A percentile compares a stretch with the other conserved stretches of the same genome.
Evolutionary conservation across 768 basidiomycete species (phyloP).

Genomic region (Amanita pallidorosea): DNA sequence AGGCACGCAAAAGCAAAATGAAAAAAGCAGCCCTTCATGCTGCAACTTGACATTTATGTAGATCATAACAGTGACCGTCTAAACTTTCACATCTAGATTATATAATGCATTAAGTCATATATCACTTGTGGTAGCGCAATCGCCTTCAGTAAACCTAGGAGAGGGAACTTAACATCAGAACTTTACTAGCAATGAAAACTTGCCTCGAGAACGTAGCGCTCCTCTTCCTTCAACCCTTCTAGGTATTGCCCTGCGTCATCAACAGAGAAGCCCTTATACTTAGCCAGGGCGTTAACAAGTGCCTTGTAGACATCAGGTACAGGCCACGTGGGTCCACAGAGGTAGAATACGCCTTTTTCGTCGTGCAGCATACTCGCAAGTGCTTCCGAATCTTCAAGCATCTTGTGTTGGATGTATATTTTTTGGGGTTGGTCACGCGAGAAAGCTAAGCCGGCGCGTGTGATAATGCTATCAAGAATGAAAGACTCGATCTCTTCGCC

Average conservation of each 20-base stretch:
- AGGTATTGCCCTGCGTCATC: slow-evolving; percentile 70
- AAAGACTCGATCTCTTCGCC: slow-evolving; percentile 95
- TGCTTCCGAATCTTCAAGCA: slow-evolving; percentile 77
- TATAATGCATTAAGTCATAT: neutral
- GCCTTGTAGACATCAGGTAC: slow-evolving; percentile 97
- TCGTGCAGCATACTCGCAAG: slow-evolving; percentile 68
- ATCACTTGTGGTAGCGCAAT: neutral
- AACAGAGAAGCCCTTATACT: slow-evolving; percentile 54
- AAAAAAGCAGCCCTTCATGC: slow-evolving; percentile 29
- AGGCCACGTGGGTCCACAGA: slow-evolving; percentile 99
- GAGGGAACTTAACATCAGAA: neutral
- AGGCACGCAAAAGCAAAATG: slow-evolving; percentile 31
- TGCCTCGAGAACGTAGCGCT: slow-evolving; percentile 96
- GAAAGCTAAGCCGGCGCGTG: slow-evolving; percentile 90
- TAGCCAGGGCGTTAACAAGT: slow-evolving; percentile 68
- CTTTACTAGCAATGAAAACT: slow-evolving; percentile 4
- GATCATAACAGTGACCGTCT: neutral
- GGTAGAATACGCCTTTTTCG: slow-evolving; percentile 79
- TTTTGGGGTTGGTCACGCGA: slow-evolving; percentile 89
- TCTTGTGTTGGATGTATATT: slow-evolving; percentile 98
- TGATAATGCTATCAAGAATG: slow-evolving; percentile 74
- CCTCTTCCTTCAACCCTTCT: slow-evolving; percentile 89
- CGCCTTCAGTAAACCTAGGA: slow-evolving; percentile 1
- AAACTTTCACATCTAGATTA: neutral
- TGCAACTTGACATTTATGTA: neutral